Evolutionary conservation across 2,329 filamentous ascomycete genomes (phyloP), one percentile per base, ranked within the genome.

Genomic region (Thelonectria rubi): DNA sequence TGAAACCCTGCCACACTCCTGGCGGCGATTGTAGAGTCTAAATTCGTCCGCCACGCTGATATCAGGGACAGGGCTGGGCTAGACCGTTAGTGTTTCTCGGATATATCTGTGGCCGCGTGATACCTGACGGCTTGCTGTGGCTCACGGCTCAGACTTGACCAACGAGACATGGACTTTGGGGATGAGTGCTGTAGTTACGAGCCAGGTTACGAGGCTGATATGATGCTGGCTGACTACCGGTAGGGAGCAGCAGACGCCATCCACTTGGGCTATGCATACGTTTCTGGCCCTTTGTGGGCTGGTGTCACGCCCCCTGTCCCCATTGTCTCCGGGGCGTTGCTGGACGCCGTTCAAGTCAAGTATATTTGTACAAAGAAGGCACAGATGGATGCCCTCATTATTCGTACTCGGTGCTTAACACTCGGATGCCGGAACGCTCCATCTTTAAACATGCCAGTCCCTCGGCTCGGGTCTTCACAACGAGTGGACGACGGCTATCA

Each of bases 221-320:
- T 34, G 32, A 8, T 34, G 32, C 14, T 34, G 9, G 9, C 3
- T 34, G 32, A 34, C 4, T 5, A 5, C n/a, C 39, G 5, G 39
- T 42, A 42, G 4, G 4, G 24, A 4, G 4, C 14, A 17, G 39
- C n/a, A 42, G 17, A n/a, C 11, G 39, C 39, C 39, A 11, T 42
- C 5, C 39, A 42, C 5, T 42, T 42, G 8, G 39, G 39, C 39
- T 18, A 11, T 42, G 39, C n/a, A 42, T 8, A 11, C 5, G 5
- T 42, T 42, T 42, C 39, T 42, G 17, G 39, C 39, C 39, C 39
- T 42, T 42, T 42, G 39, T 42, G 39, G n/a, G n/a, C 39, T 42
- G 17, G 39, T 42, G 17, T 42, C 39, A 42, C 39, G 39, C 3
- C 39, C 39, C 39, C 5, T 17, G 5, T 42, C n/a, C 39, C 39